A percentile compares a stretch with the other conserved stretches of the same genome.
Evolutionary conservation across 768 basidiomycete genomes (phyloP).

Genomic region (Holtermanniella nyarrowii): DNA sequence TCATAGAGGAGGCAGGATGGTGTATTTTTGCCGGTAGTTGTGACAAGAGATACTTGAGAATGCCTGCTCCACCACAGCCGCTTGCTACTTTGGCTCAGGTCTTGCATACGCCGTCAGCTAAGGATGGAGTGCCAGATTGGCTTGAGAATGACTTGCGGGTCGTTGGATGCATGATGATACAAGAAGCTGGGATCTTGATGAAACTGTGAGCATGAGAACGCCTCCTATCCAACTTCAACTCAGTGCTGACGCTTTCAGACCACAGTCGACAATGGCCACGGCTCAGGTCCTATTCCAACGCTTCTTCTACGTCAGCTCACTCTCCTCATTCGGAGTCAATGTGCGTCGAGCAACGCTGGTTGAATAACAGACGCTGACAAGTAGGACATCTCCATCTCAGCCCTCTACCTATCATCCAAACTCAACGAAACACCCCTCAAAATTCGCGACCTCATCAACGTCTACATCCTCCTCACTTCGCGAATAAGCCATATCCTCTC

Average conservation of each 20-base stretch:
- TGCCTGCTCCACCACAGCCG: slow-evolving; percentile 48
- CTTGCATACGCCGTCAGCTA: slow-evolving; percentile 63
- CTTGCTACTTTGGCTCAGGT: slow-evolving; percentile 73
- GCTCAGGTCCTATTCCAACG: slow-evolving; percentile 93
- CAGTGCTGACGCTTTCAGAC: slow-evolving; percentile 41
- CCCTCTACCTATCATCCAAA: slow-evolving; percentile 87
- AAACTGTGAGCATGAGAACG: slow-evolving; percentile 56
- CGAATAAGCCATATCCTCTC: slow-evolving; percentile 52
- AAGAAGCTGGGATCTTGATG: slow-evolving; percentile 83
- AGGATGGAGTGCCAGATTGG: slow-evolving; percentile 69
- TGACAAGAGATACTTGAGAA: too few relatives aligned
- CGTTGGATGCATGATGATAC: slow-evolving; percentile 87
- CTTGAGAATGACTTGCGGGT: slow-evolving; percentile 81
- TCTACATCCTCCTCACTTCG: slow-evolving; percentile 80
- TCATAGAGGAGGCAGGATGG: too few relatives aligned
- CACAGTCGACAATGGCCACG: slow-evolving; percentile 92
- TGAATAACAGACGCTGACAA: slow-evolving; percentile 2
- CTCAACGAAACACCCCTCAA: slow-evolving; percentile 91
- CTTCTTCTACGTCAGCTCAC: slow-evolving; percentile 90
- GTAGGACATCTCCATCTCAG: slow-evolving; percentile 83
- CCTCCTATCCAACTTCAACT: not conserved
- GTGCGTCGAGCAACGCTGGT: slow-evolving; percentile 52
- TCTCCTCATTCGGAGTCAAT: slow-evolving; percentile 88
- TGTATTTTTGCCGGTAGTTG: too few relatives aligned
- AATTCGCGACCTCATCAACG: slow-evolving; percentile 88